Base-by-base conservation (phyloP, 2,329 filamentous ascomycete genomes). In the Dactylellina leptospora region DNA sequence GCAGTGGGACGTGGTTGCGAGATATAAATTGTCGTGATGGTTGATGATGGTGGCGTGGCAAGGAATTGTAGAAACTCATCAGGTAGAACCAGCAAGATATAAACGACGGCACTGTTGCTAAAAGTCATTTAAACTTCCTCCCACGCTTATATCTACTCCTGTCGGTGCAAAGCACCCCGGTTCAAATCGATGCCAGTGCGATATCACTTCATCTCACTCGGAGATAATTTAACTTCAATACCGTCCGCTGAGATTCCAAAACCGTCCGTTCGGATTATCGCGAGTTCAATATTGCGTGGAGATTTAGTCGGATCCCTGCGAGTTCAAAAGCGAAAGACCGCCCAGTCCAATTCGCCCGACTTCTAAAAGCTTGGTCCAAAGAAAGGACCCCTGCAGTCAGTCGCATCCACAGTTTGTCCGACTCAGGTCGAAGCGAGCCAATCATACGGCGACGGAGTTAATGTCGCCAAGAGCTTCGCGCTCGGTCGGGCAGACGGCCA, bases 371-470 rank as follows among this genome's bases (percentile, higher is more conserved):
- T 38, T 38, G 33, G 11, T n/a, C 3, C 9, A 10, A 10, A 38
- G 33, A 11, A 33, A 11, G 28, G 11, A 38, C 10, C 33, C 11
- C 11, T 38, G 33, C 33, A 38, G 16, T 38, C 38, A 38, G 9
- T 22, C 42, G 28, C 20, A 5, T 4, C 42, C 6, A 6, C 1
- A 56, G 25, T 70, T 48, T 40, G 42, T 4, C 62, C 62, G 62
- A 68, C 62, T 62, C 16, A 55, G 18, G 23, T 9, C 5, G 45
- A 61, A 62, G 55, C 64, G 55, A 62, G 56, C 64, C 55, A 70
- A 58, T 58, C 28, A 56, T 9, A 45, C 1, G 2, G 13, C 42
- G 8, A 4, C 64, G 64, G 64, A 70, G 22, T 70, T 70, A 62
- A 62, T 13, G 13, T 36, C 33, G 55, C 64, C 48, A 70, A 70